Base-by-base conservation (phyloP, 441 rosid genomes). In the Adansonia grandidieri region DNA sequence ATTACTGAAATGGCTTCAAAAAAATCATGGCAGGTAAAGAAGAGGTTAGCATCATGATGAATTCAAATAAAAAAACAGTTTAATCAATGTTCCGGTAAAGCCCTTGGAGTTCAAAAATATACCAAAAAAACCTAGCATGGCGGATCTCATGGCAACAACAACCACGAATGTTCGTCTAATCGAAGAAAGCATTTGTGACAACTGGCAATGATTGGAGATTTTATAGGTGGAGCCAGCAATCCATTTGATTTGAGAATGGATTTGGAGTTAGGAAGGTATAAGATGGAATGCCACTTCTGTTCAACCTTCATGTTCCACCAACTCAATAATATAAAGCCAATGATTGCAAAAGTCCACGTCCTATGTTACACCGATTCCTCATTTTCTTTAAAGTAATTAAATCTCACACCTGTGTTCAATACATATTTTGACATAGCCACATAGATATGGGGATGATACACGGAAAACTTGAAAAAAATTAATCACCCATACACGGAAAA, bases 261-360 rank as follows among this genome's bases (percentile, higher is more conserved):
- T 50, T 24, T 14, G 50, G 44, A 50, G 56, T 50, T 22, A 50
- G 57, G 60, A 19, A 45, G 22, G 37, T 19, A 47, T 47, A 22
- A 11, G 24, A 66, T 42, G 51, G 56, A 20, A 68, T 47, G 17
- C 17, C 73, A 68, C 13, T 47, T 68, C 54, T 45, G 72, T 54
- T 45, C 54, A 67, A 10, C 72, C 51, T 19, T 45, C 72, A 44
- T 10, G 5, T 37, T 47, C 48, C 73, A 68, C 73, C 73, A 47
- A 68, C 73, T 48, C 40, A 66, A 42, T 42, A 44, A 40, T 42
- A 42, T 0, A 66, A 66, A 42, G 3, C 14, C 51, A 66, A 66
- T 66, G 28, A 66, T 70, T 70, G 20, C 57, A 48, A 6, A 48
- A 22, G 42, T 28, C 60, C 74, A 50, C 19, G 65, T 37, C 65